Conservation (phyloP, 345 rosid genomes). For the Nephelium lappaceum region DNA sequence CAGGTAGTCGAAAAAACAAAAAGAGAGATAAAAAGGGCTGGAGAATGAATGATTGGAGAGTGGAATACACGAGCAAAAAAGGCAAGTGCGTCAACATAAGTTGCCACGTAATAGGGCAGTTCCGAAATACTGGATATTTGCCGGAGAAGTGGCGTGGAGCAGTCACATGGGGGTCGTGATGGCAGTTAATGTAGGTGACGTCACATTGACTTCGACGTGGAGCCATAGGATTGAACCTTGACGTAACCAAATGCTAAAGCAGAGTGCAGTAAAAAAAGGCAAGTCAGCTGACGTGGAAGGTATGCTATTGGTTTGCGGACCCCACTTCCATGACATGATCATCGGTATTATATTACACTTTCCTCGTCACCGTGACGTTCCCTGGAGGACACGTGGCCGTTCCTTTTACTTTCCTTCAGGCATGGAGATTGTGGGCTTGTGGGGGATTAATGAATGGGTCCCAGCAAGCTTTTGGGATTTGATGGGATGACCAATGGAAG, state of each 20-base stretch:
- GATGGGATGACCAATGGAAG: neutral
- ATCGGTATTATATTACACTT: conserved; percentile 27
- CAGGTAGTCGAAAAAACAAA: no score
- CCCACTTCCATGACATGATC: conserved; percentile 31
- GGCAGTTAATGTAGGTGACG: conserved; percentile 22
- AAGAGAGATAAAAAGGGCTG: neutral
- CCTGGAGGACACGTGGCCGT: conserved; percentile 33
- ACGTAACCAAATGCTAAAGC: conserved; percentile 22
- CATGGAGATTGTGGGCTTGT: conserved; percentile 37
- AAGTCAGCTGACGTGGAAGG: conserved; percentile 19
- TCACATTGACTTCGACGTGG: conserved; percentile 33
- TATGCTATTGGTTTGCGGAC: neutral
- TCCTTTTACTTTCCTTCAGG: conserved; percentile 36
- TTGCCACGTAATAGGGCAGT: neutral
- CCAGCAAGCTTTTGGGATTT: neutral
- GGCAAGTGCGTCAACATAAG: neutral
- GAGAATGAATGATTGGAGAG: conserved; percentile 9
- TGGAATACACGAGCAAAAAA: neutral
- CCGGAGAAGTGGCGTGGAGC: conserved; percentile 23
- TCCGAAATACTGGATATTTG: conserved; percentile 26
- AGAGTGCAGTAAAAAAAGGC: conserved; percentile 1
- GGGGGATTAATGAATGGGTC: neutral
- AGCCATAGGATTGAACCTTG: conserved; percentile 14
- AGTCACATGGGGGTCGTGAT: conserved; percentile 25
- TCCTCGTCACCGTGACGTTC: conserved; percentile 47